Evolutionary conservation across 345 rosid genomes (phyloP), one percentile per base, ranked within the genome.

Genomic region (Linum usitatissimum): DNA sequence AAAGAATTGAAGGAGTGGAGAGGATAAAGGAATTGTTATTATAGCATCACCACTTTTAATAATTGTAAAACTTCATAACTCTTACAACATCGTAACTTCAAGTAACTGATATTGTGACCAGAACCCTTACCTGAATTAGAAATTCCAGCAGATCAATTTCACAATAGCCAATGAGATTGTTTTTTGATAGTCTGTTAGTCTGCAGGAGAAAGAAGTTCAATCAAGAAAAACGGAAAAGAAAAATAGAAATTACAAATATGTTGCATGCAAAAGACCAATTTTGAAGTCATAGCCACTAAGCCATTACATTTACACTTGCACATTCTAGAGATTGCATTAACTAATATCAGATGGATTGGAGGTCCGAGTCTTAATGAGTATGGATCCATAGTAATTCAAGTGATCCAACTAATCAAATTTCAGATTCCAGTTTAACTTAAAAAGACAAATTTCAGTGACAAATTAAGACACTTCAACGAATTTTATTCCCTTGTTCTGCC

Each of bases 81-180:
- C 51, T 12, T 45, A 3, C 38, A 40, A 40, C 13, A 1, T 7
- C 48, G 13, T 40, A 10, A 10, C 17, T 45, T 45, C 15, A 45
- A 45, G 3, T 45, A 10, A 45, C 51, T 45, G 6, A 60, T 60
- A 9, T 18, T 10, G 60, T 57, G 21, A 57, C 30, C 63, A 53
- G 62, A 48, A 51, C 82, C 51, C 15, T 84, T 54, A 86, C 96
- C 83, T 64, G 75, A 18, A 75, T 67, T 51, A 84, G 75, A 75
- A 76, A 84, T 68, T 89, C 89, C 45, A 82, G 84, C 53, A 92
- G 77, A 77, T 92, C 88, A 69, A 88, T 69, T 66, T 92, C 98
- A 63, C 89, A 81, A 42, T 82, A 84, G n/a, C 96, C 98, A 14
- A 86, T 55, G n/a, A 88, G 71, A 66, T 80, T 85, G 78, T 81